Base-by-base conservation (phyloP, 2,329 filamentous ascomycete species). In the Stagonosporopsis cucurbitacearum region DNA sequence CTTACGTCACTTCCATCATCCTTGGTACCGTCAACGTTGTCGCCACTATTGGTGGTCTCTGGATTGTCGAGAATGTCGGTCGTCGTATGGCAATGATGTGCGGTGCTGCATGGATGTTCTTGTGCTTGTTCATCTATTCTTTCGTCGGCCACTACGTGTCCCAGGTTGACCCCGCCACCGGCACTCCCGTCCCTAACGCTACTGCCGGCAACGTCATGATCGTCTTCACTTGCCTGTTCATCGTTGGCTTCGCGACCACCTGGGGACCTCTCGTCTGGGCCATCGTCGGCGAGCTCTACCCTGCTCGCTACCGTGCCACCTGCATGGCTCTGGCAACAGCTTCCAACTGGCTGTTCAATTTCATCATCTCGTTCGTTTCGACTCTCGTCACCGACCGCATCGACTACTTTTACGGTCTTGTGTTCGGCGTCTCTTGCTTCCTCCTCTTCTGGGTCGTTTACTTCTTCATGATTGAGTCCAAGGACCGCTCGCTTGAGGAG, bases 401-500 rank as follows among this genome's bases (percentile, higher is more conserved):
- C 55, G 83, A 88, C 64, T 92, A 88, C 74, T 82, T 82, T 2
- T 91, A 90, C 66, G 90, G 90, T 3, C 89, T 91, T 55, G 86
- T 93, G 35, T 93, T 93, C 72, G 89, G 88, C 0, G 87, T 81
- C 0, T 91, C 87, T 70, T 88, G 89, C 59, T 76, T 90, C 17
- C 77, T 84, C 0, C 88, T 84, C 0, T 84, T 85, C 1, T 62
- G 86, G 0, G 72, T 92, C 28, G 88, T 92, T 40, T 93, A 89
- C 79, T 90, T 93, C 77, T 92, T 92, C 74, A 84, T 92, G 62
- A 86, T 89, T 43, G 90, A 93, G 73, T 88, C 86, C 37, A 87
- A 90, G 72, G 89, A 86, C 54, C 85, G 89, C 7, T 88, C 86
- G 0, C 81, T 94, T 1, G 90, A 94, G 76, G 89, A 93, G 73